These are phyloP conservation scores for Ascochyta pisi DNA, from an alignment of 2,329 filamentous ascomycete species.

Conservation along the genomic window DNA sequence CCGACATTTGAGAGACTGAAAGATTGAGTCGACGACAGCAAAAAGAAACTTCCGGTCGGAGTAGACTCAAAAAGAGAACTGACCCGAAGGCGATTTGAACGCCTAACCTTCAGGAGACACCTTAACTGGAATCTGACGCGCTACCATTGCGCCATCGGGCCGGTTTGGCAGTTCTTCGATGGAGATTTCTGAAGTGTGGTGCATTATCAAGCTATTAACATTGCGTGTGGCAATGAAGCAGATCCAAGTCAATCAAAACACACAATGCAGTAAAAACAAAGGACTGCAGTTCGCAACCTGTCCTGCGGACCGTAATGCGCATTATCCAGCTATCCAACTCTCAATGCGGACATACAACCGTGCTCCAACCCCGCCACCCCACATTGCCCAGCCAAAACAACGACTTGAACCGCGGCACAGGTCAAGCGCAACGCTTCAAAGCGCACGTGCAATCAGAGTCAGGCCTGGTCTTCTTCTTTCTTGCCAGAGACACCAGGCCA, in stretches of 20 bases:
- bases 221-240: neutral
- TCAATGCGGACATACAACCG: conserved; percentile 13
- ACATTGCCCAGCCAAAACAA: conserved; percentile 15
- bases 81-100: conserved; percentile 40
- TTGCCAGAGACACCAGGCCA: neutral
- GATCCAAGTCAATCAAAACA: neutral
- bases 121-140: conserved; percentile 41
- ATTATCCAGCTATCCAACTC: neutral
- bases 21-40: neutral
- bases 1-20: neutral
- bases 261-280: neutral
- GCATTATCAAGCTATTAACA: neutral
- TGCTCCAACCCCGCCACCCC: conserved; percentile 17
- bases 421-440: neutral
- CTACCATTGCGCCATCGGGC: conserved; percentile 40
- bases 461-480: neutral
- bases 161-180: conserved; percentile 23
- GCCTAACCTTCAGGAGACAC: conserved; percentile 37
- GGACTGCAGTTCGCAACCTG: neutral
- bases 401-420: conserved; percentile 7
- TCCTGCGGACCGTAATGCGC: neutral
- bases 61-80: conserved; percentile 21
- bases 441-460: neutral
- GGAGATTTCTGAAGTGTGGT: neutral
- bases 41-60: conserved; percentile 8